Percentiles rank a stretch among this genome's conserved stretches.
Conservation (phyloP, 768 basidiomycete genomes). For the Dacryopinax spathularia region DNA sequence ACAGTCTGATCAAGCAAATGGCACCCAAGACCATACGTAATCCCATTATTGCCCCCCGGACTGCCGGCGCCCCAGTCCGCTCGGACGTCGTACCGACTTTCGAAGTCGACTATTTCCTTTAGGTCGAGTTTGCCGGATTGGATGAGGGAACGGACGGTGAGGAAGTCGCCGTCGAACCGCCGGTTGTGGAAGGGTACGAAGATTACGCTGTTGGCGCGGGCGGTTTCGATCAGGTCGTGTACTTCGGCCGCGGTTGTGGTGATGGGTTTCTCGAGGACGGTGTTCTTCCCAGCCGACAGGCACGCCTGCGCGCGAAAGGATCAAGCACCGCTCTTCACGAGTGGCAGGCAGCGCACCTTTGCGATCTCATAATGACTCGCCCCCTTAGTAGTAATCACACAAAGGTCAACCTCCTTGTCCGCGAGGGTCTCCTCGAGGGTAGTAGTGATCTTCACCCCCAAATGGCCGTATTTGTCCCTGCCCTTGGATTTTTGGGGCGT, state of each 20-base stretch:
- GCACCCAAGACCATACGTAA: constrained; percentile 4
- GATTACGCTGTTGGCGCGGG: constrained; percentile 5
- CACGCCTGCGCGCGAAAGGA: neutral
- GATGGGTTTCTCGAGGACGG: constrained; percentile 15
- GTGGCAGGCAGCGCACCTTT: neutral
- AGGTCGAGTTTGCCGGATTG: neutral
- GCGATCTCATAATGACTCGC: neutral
- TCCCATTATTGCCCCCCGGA: neutral
- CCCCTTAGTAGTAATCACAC: constrained; percentile 1
- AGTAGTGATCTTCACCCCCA: constrained; percentile 10
- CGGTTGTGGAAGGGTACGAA: constrained; percentile 14
- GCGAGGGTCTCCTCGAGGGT: constrained; percentile 9
- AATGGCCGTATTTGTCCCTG: constrained; percentile 6
- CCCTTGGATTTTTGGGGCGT: constrained; percentile 8
- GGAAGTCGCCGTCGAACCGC: constrained; percentile 11
- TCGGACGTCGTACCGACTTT: neutral
- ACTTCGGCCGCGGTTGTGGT: constrained; percentile 11
- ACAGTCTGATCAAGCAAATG: constrained; percentile 7
- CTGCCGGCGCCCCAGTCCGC: constrained; percentile 3
- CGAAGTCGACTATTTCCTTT: neutral
- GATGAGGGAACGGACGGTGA: neutral
- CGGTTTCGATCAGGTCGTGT: constrained; percentile 11
- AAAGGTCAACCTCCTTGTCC: constrained; percentile 10
- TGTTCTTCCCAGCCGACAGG: constrained; percentile 9
- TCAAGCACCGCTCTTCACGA: neutral